These are phyloP conservation scores for Cladosporium sp. DNA, from an alignment of 2,329 filamentous ascomycete species.

Conservation along the genomic window DNA sequence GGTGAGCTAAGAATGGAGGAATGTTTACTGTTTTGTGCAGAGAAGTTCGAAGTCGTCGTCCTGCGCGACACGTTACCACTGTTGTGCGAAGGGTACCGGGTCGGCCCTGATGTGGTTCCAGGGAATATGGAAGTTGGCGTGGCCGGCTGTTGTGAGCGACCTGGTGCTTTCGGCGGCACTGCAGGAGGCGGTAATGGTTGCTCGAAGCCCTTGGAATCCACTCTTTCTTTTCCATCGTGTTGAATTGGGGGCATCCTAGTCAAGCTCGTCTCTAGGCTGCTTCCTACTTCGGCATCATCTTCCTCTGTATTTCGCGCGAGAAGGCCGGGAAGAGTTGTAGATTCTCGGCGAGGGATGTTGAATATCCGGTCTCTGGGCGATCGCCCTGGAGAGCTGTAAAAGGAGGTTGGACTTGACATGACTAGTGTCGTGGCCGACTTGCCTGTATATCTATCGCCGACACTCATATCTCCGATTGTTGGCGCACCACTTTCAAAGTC, in stretches of 20 bases:
- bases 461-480: conserved; percentile 20
- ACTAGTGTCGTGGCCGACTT: neutral
- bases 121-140: conserved; percentile 13
- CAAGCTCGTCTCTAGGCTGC: neutral
- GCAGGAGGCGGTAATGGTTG: conserved; percentile 3
- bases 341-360: conserved; percentile 26
- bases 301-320: conserved; percentile 25
- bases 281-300: conserved; percentile 22
- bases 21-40: neutral
- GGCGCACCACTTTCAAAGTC: conserved; percentile 29
- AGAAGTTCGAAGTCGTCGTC: neutral
- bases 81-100: neutral
- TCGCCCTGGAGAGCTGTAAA: neutral
- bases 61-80: neutral
- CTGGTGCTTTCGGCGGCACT: neutral
- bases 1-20: conserved; percentile 3
- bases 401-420: neutral
- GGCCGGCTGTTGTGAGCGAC: neutral
- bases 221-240: neutral
- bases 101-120: neutral
- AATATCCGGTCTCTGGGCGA: conserved; percentile 8
- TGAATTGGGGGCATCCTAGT: neutral
- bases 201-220: conserved; percentile 10
- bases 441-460: conserved; percentile 20
- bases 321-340: conserved; percentile 29